phyloP scores from a whole-genome alignment of 2,329 filamentous ascomycete genomes.

The Nakataea oryzae region DNA sequence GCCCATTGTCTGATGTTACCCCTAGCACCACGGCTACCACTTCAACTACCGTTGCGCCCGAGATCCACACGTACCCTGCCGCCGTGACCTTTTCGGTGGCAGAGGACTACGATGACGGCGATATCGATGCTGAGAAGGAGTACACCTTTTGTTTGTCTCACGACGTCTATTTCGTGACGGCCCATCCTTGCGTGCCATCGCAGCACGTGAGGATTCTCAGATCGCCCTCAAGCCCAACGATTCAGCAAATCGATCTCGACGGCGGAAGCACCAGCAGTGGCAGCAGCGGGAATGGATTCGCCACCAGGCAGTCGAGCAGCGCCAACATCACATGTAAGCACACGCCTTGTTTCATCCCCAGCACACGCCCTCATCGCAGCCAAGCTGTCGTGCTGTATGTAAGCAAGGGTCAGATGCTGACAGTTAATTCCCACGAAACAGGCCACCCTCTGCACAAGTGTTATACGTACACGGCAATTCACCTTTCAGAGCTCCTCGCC shows the following conservation, averaged over 20 bases:
- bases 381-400: not conserved
- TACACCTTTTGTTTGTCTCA: conserved; percentile 37
- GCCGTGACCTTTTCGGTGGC: conserved; percentile 29
- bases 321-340: conserved; percentile 36
- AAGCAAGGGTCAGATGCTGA: not conserved
- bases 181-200: conserved; percentile 52
- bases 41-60: conserved; percentile 8
- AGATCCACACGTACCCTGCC: conserved; percentile 27
- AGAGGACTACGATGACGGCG: conserved; percentile 10
- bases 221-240: conserved; percentile 48
- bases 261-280: conserved; percentile 21
- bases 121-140: conserved; percentile 25
- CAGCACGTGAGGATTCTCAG: conserved; percentile 46
- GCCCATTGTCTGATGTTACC: conserved; percentile 11
- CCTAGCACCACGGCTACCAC: conserved; percentile 17
- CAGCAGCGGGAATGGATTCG: conserved; percentile 9
- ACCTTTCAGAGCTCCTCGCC: conserved; percentile 44
- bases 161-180: conserved; percentile 56
- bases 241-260: conserved; percentile 44
- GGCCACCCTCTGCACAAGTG: conserved; percentile 55
- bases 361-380: no score
- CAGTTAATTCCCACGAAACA: conserved; percentile 11
- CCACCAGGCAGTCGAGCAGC: conserved; percentile 32
- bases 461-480: conserved; percentile 49
- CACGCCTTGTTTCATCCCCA: not conserved